These are phyloP conservation scores for Starmerella bombi DNA, from an alignment of 805 yeast genomes.

Conservation along the genomic window DNA sequence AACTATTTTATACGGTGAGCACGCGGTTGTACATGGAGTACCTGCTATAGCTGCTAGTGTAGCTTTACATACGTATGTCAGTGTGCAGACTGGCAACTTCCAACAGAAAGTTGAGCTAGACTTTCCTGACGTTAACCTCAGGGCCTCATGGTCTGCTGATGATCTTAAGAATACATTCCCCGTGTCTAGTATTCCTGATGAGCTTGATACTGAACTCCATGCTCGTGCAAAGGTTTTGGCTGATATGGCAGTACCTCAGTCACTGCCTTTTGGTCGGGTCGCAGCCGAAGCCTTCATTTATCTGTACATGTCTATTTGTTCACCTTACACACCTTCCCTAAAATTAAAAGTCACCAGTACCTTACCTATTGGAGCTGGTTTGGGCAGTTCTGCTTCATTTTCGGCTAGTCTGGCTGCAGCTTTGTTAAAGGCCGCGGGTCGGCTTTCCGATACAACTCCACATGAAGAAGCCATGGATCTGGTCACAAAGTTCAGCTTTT, in stretches of 20 bases:
- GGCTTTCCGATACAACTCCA: slow-evolving; percentile 26
- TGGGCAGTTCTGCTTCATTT: slow-evolving; percentile 87
- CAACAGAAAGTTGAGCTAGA: slow-evolving; percentile 43
- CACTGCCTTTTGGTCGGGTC: slow-evolving; percentile 47
- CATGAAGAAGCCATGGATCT: slow-evolving; percentile 28
- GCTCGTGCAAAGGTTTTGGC: slow-evolving; percentile 40
- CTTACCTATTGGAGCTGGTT: slow-evolving; percentile 90
- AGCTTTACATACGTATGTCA: slow-evolving; percentile 66
- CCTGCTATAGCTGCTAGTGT: slow-evolving; percentile 96
- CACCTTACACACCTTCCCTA: slow-evolving; percentile 25
- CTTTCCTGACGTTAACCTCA: slow-evolving; percentile 70
- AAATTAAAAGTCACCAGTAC: slow-evolving; percentile 62
- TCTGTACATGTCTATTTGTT: slow-evolving; percentile 35
- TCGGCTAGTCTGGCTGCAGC: slow-evolving; percentile 76
- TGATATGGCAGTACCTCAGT: slow-evolving; percentile 27
- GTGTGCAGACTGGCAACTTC: slow-evolving; percentile 39
- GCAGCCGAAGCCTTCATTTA: slow-evolving; percentile 80
- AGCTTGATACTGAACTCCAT: slow-evolving; percentile 35
- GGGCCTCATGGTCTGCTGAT: slow-evolving; percentile 45
- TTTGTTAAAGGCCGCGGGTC: slow-evolving; percentile 43
- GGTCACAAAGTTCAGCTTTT: slow-evolving; percentile 74
- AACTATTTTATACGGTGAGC: slow-evolving; percentile 92
- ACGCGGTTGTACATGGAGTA: slow-evolving; percentile 82
- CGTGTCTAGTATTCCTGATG: slow-evolving; percentile 6
- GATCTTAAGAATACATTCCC: slow-evolving; percentile 29